Conservation (phyloP, 1,139 yeast species). For the Martiniozyma asiatica region DNA sequence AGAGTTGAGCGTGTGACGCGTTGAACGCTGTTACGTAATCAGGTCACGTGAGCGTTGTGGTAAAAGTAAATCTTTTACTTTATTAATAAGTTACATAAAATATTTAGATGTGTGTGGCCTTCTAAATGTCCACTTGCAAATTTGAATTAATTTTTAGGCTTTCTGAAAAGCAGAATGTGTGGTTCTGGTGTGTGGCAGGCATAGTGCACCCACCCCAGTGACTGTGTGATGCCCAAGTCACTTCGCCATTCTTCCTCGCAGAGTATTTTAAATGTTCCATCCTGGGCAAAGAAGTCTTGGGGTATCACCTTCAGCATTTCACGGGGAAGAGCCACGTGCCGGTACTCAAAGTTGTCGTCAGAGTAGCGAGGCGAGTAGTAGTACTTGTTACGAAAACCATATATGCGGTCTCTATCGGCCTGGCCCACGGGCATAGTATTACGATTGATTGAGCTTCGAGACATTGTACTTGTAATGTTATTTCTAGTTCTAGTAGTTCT, state of each 20-base stretch:
- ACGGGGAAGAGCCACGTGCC: slow-evolving; percentile 96
- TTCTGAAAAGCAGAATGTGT: slow-evolving; percentile 81
- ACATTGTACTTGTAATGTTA: too few relatives aligned
- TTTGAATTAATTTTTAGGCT: slow-evolving; percentile 35
- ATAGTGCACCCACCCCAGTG: slow-evolving; percentile 96
- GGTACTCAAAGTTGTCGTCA: slow-evolving; percentile 78
- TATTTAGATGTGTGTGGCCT: too few relatives aligned
- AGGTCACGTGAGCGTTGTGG: too few relatives aligned
- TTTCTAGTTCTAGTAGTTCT: too few relatives aligned
- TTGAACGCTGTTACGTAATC: too few relatives aligned
- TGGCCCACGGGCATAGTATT: slow-evolving; percentile 62
- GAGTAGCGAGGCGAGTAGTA: slow-evolving; percentile 86
- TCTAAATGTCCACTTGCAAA: too few relatives aligned
- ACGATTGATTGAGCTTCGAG: slow-evolving; percentile 2
- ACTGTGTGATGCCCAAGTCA: slow-evolving; percentile 93
- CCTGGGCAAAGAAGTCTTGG: slow-evolving; percentile 80
- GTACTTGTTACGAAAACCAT: slow-evolving; percentile 87
- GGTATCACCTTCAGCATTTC: slow-evolving; percentile 93
- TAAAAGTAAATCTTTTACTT: too few relatives aligned
- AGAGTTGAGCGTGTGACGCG: too few relatives aligned
- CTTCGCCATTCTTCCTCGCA: slow-evolving; percentile 93
- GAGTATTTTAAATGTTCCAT: slow-evolving; percentile 84
- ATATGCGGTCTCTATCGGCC: slow-evolving; percentile 72
- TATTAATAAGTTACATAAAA: too few relatives aligned
- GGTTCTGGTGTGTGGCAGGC: slow-evolving; percentile 99